Evolutionary conservation across 805 yeast genomes (phyloP).

Genomic region (Kodamaea nitidulidarum): DNA sequence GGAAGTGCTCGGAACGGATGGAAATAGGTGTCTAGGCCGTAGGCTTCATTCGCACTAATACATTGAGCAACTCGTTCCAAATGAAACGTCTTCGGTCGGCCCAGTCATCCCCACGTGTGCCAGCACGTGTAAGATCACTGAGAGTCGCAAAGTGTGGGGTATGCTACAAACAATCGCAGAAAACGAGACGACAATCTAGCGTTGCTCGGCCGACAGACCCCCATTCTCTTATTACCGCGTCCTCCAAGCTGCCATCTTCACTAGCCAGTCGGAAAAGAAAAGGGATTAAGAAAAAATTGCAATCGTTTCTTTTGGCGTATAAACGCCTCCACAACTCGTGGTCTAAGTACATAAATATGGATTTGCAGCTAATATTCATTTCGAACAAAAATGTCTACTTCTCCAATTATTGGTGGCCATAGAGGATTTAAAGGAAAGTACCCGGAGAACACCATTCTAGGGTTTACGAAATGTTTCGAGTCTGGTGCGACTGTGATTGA

Average conservation of each 20-base stretch:
- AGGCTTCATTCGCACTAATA: no score
- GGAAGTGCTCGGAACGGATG: no score
- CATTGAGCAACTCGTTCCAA: no score
- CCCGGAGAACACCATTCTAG: conserved; percentile 37
- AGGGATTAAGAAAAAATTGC: not conserved
- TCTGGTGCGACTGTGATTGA: conserved; percentile 38
- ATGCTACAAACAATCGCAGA: no score
- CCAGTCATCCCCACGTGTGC: not conserved
- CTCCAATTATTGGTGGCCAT: conserved; percentile 38
- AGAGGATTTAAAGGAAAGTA: conserved; percentile 40
- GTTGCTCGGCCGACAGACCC: no score
- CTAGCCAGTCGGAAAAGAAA: not conserved
- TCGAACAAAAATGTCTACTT: not conserved
- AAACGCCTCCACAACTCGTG: not conserved
- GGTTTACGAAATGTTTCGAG: conserved; percentile 34
- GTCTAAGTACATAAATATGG: not conserved
- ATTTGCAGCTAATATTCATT: not conserved
- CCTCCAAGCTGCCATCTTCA: no score
- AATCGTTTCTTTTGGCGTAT: not conserved
- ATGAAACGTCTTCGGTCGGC: no score
- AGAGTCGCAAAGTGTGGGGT: conserved; percentile 3
- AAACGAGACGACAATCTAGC: no score
- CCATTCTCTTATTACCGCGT: no score
- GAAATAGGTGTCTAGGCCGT: no score
- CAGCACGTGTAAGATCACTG: not conserved